These are phyloP conservation scores for Sphaerosporella brunnea DNA, from an alignment of 495 filamentous ascomycete genomes.

Conservation along the genomic window DNA sequence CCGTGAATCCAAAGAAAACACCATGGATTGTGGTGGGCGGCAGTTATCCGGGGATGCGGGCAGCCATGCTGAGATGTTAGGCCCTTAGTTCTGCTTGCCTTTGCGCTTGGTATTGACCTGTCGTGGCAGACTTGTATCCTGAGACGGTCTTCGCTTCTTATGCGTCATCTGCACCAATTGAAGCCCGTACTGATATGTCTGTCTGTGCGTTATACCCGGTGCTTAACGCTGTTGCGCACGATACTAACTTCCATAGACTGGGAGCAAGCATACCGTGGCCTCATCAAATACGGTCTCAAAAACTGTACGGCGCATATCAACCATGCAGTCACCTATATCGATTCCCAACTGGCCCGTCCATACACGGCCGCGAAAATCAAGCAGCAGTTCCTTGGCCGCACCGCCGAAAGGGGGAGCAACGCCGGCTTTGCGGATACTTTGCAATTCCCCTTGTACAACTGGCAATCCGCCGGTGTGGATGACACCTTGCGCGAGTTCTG, in stretches of 20 bases:
- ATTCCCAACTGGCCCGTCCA: constrained; percentile 29
- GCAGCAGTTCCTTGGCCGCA: constrained; percentile 33
- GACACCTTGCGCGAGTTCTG: constrained; percentile 33
- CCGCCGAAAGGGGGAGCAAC: constrained; percentile 34
- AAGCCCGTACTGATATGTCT: constrained; percentile 40
- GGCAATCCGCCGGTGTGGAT: constrained; percentile 31
- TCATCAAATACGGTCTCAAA: constrained; percentile 32
- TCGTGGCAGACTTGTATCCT: constrained; percentile 33
- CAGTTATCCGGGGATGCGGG: constrained; percentile 40
- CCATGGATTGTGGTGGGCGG: constrained; percentile 46
- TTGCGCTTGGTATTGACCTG: neutral
- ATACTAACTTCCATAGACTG: no score
- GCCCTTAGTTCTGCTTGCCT: neutral
- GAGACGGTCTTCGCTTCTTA: constrained; percentile 36
- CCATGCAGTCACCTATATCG: constrained; percentile 36
- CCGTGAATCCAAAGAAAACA: constrained; percentile 31
- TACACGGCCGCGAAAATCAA: constrained; percentile 32
- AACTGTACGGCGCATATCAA: constrained; percentile 41
- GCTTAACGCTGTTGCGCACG: no score
- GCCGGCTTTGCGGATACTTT: constrained; percentile 31
- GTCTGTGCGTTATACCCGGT: constrained; percentile 27
- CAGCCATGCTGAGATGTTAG: constrained; percentile 33
- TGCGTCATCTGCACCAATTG: constrained; percentile 39
- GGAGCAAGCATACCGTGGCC: constrained; percentile 38
- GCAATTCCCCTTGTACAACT: constrained; percentile 31